Base-by-base conservation (phyloP, 257 asterid species). In the Eustoma russellianum region DNA sequence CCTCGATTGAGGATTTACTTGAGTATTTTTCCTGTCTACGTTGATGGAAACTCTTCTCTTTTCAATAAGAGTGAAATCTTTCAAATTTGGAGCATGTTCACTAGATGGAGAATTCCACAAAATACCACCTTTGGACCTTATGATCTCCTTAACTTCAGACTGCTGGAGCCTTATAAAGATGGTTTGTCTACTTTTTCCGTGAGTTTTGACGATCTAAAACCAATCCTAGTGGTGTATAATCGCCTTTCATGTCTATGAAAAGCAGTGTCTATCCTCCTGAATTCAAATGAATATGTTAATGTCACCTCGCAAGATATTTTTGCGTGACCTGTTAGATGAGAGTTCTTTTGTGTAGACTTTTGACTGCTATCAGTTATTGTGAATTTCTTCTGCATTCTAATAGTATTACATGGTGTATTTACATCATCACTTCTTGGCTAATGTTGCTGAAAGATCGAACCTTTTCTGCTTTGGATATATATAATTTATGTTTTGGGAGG, bases 81-180 rank as follows among this genome's bases (percentile, higher is more conserved):
- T 5, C 59, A 93, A 70, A 75, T 92, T 46, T 76, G 70, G n/a
- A 67, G 72, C 57, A 64, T 71, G 83, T 92, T 85, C 63, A 75
- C 87, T 5, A 84, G 92, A 57, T 92, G 99, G 99, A 48, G 16
- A 57, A 85, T 88, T 60, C 84, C 77, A 33, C 94, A 86, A 63
- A 78, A 62, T 70, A 54, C 43, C 13, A 62, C 81, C 55, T 92
- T 83, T 69, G 99, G 99, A 56, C 99, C 99, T 70, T 81, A 79
- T 49, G 99, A 92, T 58, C 84, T 88, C 66, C 81, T 92, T 30
- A 83, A 85, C 60, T 79, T 92, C 85, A 88, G 93, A 10, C 92
- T 92, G 17, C 61, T 77, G 41, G 86, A 70, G 9, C 82, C 79
- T 52, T 92, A 92, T 56, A 55, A 47, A 55, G 59, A 68, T 15